phyloP scores from a whole-genome alignment of 768 basidiomycete genomes.

The Boletellus emodensis region DNA sequence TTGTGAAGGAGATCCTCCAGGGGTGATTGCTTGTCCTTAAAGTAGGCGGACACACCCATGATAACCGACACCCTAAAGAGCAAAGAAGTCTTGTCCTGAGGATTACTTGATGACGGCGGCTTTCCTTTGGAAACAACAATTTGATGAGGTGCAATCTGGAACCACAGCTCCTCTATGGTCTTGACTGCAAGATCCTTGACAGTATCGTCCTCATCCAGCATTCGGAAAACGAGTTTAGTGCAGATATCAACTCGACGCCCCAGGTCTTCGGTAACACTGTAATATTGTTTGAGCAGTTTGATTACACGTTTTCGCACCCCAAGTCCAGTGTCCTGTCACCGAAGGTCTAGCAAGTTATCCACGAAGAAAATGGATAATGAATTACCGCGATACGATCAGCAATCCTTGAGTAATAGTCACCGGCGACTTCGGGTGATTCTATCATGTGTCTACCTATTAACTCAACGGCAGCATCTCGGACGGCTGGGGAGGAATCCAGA shows the following conservation, averaged over 20 bases:
- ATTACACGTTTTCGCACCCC: conserved; percentile 94
- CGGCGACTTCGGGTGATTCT: conserved; percentile 81
- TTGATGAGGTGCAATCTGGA: conserved; percentile 41
- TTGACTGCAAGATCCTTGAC: conserved; percentile 93
- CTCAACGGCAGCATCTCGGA: conserved; percentile 95
- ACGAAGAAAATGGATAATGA: background rate
- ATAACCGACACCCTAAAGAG: conserved; percentile 73
- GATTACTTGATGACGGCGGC: conserved; percentile 23
- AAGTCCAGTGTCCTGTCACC: conserved; percentile 81
- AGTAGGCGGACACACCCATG: conserved; percentile 79
- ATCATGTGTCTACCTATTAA: conserved; percentile 97
- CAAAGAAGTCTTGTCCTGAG: conserved; percentile 51
- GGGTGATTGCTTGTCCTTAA: conserved; percentile 78
- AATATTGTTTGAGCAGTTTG: conserved; percentile 86
- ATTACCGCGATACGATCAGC: conserved; percentile 86
- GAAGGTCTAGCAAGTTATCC: background rate
- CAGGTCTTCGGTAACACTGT: conserved; percentile 57
- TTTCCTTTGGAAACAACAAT: conserved; percentile 38
- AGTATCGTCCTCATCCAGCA: conserved; percentile 90
- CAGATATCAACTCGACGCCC: conserved; percentile 73
- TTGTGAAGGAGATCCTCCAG: conserved; percentile 83
- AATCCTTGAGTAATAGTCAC: conserved; percentile 84
- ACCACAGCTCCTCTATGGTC: conserved; percentile 90
- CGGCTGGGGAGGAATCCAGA: conserved; percentile 86
- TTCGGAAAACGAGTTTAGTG: conserved; percentile 73